Conservation (phyloP, 805 yeast species). For the Nakazawaea holstii region DNA sequence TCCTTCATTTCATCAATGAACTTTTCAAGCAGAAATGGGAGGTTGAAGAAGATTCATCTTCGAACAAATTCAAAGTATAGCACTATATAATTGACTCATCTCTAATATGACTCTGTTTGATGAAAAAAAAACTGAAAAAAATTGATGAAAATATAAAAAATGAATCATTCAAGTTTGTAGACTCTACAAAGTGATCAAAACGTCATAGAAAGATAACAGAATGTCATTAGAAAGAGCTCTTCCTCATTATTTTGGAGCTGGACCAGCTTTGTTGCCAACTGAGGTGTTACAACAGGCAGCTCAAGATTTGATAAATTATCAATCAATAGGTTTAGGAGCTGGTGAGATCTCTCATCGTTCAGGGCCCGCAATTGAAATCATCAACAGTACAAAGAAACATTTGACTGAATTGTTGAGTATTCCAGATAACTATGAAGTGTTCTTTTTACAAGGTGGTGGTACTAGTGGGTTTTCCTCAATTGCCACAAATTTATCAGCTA, state of each 20-base stretch:
- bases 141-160: not conserved
- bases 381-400: conserved; percentile 69
- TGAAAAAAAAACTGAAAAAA: not conserved
- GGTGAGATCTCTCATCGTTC: conserved; percentile 98
- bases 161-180: not conserved
- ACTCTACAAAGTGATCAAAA: not conserved
- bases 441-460: conserved; percentile 97
- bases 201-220: not conserved
- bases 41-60: not conserved
- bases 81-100: not conserved
- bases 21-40: not conserved
- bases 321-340: conserved; percentile 71
- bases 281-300: conserved; percentile 85
- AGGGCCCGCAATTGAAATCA: conserved; percentile 68
- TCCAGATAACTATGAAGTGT: conserved; percentile 91
- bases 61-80: not conserved
- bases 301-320: conserved; percentile 66
- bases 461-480: conserved; percentile 91
- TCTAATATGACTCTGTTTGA: not conserved
- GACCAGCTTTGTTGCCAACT: conserved; percentile 91
- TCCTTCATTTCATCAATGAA: conserved; percentile 23
- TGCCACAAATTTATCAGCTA: conserved; percentile 76
- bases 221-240: conserved; percentile 52
- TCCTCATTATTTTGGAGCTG: conserved; percentile 94
- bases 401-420: conserved; percentile 60